phyloP scores from a whole-genome alignment of 495 filamentous ascomycete species.

The Hypoxylon lenormandii region DNA sequence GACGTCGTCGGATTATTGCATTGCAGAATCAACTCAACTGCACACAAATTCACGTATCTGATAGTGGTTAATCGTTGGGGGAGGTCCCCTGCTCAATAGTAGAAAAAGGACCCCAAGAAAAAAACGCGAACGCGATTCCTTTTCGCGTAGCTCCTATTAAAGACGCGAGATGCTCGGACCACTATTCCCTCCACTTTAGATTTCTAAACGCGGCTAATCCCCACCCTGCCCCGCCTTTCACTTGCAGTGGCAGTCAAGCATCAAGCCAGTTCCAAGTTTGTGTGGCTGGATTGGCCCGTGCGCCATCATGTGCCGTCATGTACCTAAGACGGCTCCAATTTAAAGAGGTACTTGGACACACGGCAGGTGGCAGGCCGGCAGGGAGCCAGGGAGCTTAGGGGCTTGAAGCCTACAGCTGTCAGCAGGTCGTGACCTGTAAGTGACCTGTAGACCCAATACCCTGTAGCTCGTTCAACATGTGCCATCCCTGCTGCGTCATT shows the following conservation, averaged over 20 bases:
- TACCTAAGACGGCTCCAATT: not conserved
- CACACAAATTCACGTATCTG: conserved; percentile 6
- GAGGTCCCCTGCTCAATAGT: conserved; percentile 28
- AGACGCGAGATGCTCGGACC: conserved; percentile 40
- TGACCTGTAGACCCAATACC: too few relatives aligned
- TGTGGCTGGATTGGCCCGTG: not conserved
- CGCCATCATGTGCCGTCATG: too few relatives aligned
- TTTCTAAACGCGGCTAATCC: conserved; percentile 6
- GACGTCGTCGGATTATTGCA: conserved; percentile 14
- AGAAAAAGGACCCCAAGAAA: conserved; percentile 14
- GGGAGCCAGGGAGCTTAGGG: too few relatives aligned
- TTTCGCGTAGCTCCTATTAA: conserved; percentile 31
- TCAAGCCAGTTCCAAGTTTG: not conserved
- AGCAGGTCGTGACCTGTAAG: too few relatives aligned
- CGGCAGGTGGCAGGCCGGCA: too few relatives aligned
- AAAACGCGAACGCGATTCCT: conserved; percentile 42
- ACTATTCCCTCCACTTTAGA: conserved; percentile 31
- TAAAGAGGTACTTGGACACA: too few relatives aligned
- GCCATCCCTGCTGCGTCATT: conserved; percentile 26
- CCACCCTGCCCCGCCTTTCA: not conserved
- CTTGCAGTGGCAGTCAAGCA: too few relatives aligned
- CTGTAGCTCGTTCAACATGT: conserved; percentile 1
- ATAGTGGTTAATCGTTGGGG: not conserved
- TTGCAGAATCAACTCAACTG: not conserved
- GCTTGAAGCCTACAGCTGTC: too few relatives aligned